These are phyloP conservation scores for Coemansia sp. DNA, from an alignment of 192 early-diverging fungal species.

Conservation along the genomic window DNA sequence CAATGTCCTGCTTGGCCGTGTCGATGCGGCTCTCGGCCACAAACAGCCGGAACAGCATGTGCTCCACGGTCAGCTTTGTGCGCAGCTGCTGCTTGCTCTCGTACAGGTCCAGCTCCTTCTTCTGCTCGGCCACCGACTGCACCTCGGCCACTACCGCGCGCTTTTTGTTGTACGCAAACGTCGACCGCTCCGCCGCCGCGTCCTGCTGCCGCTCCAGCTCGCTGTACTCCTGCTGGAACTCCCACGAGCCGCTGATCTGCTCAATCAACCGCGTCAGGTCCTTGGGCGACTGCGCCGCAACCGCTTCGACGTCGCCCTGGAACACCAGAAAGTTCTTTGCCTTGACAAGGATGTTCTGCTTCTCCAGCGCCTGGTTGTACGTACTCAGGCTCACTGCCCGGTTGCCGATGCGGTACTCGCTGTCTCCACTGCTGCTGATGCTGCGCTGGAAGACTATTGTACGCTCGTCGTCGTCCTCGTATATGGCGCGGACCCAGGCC, in stretches of 20 bases:
- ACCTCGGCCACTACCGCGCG: constrained; percentile 84
- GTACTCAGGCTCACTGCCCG: constrained; percentile 60
- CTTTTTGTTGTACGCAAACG: constrained; percentile 87
- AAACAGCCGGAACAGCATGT: constrained; percentile 88
- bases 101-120: constrained; percentile 83
- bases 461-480: constrained; percentile 58
- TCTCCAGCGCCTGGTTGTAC: constrained; percentile 76
- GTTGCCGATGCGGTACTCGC: constrained; percentile 86
- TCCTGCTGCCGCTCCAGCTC: constrained; percentile 77
- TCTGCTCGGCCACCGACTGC: constrained; percentile 88
- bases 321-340: constrained; percentile 98
- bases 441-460: constrained; percentile 68
- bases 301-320: constrained; percentile 96
- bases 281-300: constrained; percentile 92
- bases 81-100: constrained; percentile 60
- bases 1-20: constrained; percentile 55
- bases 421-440: constrained; percentile 60
- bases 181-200: constrained; percentile 77
- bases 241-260: constrained; percentile 92
- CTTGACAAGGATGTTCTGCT: constrained; percentile 89
- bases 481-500: constrained; percentile 80
- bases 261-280: constrained; percentile 92
- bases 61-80: constrained; percentile 58
- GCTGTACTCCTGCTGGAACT: constrained; percentile 85
- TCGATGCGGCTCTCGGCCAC: constrained; percentile 71